Base-by-base conservation (phyloP, 2,329 filamentous ascomycete species). In the Drechslera avenae region DNA sequence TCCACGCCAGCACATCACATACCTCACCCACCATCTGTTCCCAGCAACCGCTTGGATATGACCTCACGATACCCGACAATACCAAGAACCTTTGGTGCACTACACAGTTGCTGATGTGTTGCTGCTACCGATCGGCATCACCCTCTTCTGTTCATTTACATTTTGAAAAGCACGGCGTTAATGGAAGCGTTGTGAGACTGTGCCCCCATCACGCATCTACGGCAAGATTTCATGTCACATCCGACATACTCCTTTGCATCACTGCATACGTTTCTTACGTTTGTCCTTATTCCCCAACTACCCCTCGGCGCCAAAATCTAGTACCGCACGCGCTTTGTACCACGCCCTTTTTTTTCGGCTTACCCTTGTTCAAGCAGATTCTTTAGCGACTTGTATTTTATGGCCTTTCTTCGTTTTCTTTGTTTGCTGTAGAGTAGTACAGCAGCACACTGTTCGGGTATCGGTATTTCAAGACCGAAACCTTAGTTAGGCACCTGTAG, bases 111-210 rank as follows among this genome's bases (percentile, higher is more conserved):
- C 35, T 21, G 35, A 42, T 48, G 35, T 44, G 33, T 26, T 31
- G 17, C 43, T 19, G 34, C 36, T 21, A 17, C 35, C 39, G 17
- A 46, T 31, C 30, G 12, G 17, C 40, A 23, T 37, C 23, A 46
- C 45, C 49, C 51, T 50, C 43, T 45, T 57, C 39, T 46, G 21
- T 53, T 54, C 28, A 46, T 49, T 32, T 34, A 14, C 16, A 17
- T 42, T 52, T 46, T 50, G 48, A 60, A 59, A 64, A 63, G 60
- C 58, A 62, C 48, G 64, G 60, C 56, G 62, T 67, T 61, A 19
- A 31, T 34, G 23, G 35, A 32, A 37, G 40, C 30, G 42, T 45
- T 34, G 16, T 39, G 40, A 36, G 21, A 28, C 39, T 23, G 31
- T 36, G 21, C 43, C 41, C 41, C 42, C 44, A 17, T 34, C 26